Evolutionary conservation across 1,284 basidiomycete genomes (phyloP).

Genomic region (Chalciporus sp.): DNA sequence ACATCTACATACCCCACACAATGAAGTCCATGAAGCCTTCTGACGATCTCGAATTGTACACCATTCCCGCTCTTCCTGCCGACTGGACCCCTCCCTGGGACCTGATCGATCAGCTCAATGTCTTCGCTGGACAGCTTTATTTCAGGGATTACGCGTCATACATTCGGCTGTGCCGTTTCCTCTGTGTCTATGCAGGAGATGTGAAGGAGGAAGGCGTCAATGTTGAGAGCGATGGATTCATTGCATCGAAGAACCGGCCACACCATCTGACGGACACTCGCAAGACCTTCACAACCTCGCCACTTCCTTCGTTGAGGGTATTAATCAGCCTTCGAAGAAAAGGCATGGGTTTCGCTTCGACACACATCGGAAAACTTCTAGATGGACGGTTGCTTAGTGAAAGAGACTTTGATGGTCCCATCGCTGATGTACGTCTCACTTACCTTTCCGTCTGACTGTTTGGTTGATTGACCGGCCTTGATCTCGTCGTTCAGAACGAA

Average conservation of each 20-base stretch:
- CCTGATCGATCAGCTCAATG: constrained; percentile 40
- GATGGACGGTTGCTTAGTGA: constrained; percentile 31
- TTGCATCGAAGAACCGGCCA: constrained; percentile 28
- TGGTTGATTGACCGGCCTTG: too few species aligned
- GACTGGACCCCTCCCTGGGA: constrained; percentile 21
- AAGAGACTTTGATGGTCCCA: constrained; percentile 26
- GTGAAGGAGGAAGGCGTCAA: constrained; percentile 11
- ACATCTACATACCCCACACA: constrained; percentile 45
- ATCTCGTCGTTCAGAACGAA: too few species aligned
- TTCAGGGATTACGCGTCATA: constrained; percentile 38
- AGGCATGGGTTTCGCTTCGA: constrained; percentile 39
- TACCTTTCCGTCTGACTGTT: not conserved
- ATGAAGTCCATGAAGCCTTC: constrained; percentile 39
- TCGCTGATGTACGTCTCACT: constrained; percentile 10
- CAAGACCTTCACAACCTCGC: constrained; percentile 36
- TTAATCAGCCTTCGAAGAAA: constrained; percentile 42
- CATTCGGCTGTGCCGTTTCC: constrained; percentile 35
- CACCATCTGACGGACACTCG: constrained; percentile 12
- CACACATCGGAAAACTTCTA: constrained; percentile 48
- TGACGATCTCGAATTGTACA: constrained; percentile 42
- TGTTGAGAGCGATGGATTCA: constrained; percentile 39
- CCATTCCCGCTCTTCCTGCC: constrained; percentile 29
- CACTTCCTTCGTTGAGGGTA: constrained; percentile 36
- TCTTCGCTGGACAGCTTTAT: constrained; percentile 49
- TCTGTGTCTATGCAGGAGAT: constrained; percentile 37